Percentiles rank a stretch among this genome's conserved stretches.
Conservation (phyloP, 495 filamentous ascomycete species). For the Cladorrhinum samala region DNA sequence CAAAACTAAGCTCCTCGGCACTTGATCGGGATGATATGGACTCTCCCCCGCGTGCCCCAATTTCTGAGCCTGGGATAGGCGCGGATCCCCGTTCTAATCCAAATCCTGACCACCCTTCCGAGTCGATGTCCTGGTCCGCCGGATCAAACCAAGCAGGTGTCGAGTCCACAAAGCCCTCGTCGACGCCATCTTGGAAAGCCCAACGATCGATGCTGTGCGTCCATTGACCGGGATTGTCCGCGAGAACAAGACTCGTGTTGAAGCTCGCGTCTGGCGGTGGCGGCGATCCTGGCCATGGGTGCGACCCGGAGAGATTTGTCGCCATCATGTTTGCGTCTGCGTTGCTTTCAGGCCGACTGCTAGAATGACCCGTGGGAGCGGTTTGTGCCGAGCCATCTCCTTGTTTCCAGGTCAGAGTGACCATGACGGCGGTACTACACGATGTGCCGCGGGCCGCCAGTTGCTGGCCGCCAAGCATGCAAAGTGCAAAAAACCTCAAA, state of each 20-base stretch:
- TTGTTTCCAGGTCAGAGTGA: not conserved
- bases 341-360: not conserved
- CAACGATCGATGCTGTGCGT: not conserved
- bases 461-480: not conserved
- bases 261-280: not conserved
- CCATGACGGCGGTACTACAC: too few relatives aligned
- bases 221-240: not conserved
- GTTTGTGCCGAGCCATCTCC: not conserved
- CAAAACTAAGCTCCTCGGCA: not conserved
- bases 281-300: not conserved
- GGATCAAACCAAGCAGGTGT: not conserved
- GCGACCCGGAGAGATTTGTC: not conserved
- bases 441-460: too few relatives aligned
- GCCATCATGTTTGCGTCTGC: not conserved
- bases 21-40: not conserved
- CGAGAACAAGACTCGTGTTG: not conserved
- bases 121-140: not conserved
- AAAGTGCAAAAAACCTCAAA: not conserved
- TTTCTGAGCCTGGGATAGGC: too few relatives aligned
- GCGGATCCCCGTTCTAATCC: not conserved
- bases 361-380: not conserved
- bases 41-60: not conserved
- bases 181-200: not conserved
- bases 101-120: not conserved
- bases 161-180: not conserved